Conservation (phyloP, 208 protist species). For the Leishmania major region DNA sequence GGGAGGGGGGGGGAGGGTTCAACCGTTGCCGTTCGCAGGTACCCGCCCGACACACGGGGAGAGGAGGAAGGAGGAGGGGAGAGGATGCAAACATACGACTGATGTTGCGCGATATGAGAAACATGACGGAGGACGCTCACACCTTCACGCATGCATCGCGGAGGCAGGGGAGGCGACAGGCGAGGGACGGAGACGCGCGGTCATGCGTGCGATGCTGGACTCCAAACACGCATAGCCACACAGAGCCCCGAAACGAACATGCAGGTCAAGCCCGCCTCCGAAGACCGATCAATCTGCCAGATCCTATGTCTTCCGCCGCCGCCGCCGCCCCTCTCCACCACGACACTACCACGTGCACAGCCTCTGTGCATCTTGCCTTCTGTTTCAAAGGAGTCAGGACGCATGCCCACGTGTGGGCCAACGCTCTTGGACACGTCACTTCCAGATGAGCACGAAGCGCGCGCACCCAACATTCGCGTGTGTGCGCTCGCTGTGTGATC, state of each 20-base stretch:
- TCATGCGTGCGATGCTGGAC: not conserved
- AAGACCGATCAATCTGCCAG: not conserved
- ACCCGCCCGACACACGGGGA: not conserved
- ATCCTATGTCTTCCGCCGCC: not conserved
- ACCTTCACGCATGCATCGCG: not conserved
- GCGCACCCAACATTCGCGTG: not conserved
- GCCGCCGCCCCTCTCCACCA: not conserved
- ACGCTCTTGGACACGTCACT: not conserved
- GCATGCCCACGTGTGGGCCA: not conserved
- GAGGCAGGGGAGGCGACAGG: not conserved
- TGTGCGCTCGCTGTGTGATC: not conserved
- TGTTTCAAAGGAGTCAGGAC: not conserved
- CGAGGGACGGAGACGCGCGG: not conserved
- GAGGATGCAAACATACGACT: not conserved
- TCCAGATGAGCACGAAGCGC: not conserved
- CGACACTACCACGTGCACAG: not conserved
- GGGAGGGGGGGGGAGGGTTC: no score
- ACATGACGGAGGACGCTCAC: not conserved
- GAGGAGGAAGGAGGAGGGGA: not conserved
- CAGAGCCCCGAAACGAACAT: not conserved
- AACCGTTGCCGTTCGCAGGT: no score
- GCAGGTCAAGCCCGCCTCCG: not conserved
- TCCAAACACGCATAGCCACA: not conserved
- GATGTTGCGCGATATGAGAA: not conserved
- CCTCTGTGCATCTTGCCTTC: not conserved